Conservation (phyloP, 225 moss, liverwort and hornwort species). For the Anthoceros angustus region DNA sequence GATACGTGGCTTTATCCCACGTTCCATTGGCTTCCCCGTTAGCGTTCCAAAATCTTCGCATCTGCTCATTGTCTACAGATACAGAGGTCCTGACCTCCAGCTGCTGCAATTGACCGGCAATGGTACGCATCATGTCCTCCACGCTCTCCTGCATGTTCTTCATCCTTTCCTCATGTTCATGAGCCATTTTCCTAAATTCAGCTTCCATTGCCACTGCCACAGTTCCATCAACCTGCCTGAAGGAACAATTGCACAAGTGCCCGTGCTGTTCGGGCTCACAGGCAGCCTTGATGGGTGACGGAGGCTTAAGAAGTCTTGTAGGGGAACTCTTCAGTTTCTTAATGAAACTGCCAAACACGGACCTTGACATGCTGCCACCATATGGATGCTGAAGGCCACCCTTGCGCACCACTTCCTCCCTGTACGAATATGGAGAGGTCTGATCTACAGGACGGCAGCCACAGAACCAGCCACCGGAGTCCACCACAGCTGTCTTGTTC, state of each 20-base stretch:
- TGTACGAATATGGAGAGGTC: not conserved
- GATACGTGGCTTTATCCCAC: not conserved
- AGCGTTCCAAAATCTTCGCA: not conserved
- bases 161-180: not conserved
- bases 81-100: not conserved
- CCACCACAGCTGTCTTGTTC: not conserved
- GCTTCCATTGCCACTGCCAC: not conserved
- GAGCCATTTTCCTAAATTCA: not conserved
- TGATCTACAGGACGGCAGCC: not conserved
- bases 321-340: not conserved
- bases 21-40: not conserved
- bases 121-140: not conserved
- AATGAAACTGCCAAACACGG: not conserved
- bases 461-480: constrained; percentile 4
- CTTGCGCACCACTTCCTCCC: not conserved
- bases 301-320: not conserved
- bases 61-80: not conserved
- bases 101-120: not conserved
- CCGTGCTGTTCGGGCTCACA: not conserved
- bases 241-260: not conserved
- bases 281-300: not conserved
- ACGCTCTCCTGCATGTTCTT: constrained; percentile 1
- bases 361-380: not conserved
- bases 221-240: not conserved
- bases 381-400: not conserved